These are phyloP conservation scores for Rhizopus delemar DNA, from an alignment of 371 early-diverging fungal genomes.

Conservation along the genomic window DNA sequence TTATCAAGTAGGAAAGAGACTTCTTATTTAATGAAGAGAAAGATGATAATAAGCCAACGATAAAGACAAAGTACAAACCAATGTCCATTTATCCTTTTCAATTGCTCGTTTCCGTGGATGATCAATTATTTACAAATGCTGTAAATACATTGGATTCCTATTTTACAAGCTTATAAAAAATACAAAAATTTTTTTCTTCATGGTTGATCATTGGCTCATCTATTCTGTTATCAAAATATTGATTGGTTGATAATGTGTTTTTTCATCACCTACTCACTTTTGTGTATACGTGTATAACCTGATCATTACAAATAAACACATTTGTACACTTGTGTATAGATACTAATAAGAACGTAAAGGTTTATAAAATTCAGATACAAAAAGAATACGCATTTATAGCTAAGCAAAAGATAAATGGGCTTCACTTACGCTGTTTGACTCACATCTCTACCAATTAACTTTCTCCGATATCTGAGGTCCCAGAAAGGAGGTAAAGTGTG, in stretches of 20 bases:
- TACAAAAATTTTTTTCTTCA: background rate
- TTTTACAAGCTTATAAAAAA: slow-evolving; percentile 6
- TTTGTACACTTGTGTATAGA: no score
- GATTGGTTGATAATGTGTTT: no score
- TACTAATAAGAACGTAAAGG: no score
- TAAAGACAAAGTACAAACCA: slow-evolving; percentile 13
- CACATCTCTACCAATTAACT: background rate
- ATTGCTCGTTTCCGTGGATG: slow-evolving; percentile 20
- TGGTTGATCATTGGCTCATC: no score
- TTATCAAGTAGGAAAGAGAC: slow-evolving; percentile 14
- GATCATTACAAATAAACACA: no score
- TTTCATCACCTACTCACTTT: no score
- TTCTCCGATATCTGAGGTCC: background rate
- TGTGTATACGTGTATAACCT: no score
- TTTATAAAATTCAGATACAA: no score
- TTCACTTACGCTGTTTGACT: background rate
- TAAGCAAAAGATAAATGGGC: background rate
- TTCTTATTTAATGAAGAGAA: slow-evolving; percentile 10
- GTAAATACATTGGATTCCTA: slow-evolving; percentile 20
- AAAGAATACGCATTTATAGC: no score
- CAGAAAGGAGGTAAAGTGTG: background rate
- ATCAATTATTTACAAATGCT: slow-evolving; percentile 9
- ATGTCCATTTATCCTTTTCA: slow-evolving; percentile 22
- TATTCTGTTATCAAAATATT: no score
- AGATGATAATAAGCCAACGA: slow-evolving; percentile 20